These are phyloP conservation scores for Cymbopogon citratus DNA, from an alignment of 176 grass and related monocot genomes.

Conservation along the genomic window DNA sequence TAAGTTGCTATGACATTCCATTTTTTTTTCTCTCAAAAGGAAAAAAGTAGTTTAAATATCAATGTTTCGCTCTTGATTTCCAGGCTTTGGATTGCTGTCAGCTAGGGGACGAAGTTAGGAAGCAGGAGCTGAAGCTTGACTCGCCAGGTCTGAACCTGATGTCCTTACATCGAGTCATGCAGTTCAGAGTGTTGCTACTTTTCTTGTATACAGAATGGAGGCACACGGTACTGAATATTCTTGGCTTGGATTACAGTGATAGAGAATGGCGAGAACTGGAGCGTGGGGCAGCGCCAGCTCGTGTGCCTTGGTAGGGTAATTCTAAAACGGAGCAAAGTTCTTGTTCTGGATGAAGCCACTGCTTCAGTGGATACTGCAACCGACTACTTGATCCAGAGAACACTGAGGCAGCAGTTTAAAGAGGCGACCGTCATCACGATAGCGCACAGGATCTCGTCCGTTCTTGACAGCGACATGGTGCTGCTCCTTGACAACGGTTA, in stretches of 20 bases:
- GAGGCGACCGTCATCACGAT: slow-evolving; percentile 64
- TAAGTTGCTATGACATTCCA: neutral
- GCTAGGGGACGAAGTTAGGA: slow-evolving; percentile 74
- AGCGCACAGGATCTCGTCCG: slow-evolving; percentile 69
- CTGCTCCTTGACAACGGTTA: slow-evolving; percentile 75
- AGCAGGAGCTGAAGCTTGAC: slow-evolving; percentile 67
- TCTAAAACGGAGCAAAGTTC: slow-evolving; percentile 65
- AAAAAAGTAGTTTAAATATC: neutral
- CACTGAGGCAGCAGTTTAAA: slow-evolving; percentile 60
- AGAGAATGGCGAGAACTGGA: slow-evolving; percentile 94
- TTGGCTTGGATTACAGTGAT: slow-evolving; percentile 41
- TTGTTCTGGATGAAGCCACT: slow-evolving; percentile 78
- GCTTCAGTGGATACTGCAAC: slow-evolving; percentile 74
- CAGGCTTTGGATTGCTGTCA: slow-evolving; percentile 78
- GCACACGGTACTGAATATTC: neutral
- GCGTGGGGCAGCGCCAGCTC: slow-evolving; percentile 69
- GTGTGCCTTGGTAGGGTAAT: slow-evolving; percentile 69
- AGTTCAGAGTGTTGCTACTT: neutral
- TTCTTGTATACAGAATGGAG: neutral
- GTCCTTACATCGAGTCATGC: neutral
- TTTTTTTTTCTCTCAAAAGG: neutral
- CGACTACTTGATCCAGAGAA: slow-evolving; percentile 71
- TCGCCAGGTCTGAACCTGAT: slow-evolving; percentile 50
- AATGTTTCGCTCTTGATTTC: neutral
- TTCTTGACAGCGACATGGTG: slow-evolving; percentile 68